Conservation (phyloP, 2,329 filamentous ascomycete species). For the Fusarium sp. region DNA sequence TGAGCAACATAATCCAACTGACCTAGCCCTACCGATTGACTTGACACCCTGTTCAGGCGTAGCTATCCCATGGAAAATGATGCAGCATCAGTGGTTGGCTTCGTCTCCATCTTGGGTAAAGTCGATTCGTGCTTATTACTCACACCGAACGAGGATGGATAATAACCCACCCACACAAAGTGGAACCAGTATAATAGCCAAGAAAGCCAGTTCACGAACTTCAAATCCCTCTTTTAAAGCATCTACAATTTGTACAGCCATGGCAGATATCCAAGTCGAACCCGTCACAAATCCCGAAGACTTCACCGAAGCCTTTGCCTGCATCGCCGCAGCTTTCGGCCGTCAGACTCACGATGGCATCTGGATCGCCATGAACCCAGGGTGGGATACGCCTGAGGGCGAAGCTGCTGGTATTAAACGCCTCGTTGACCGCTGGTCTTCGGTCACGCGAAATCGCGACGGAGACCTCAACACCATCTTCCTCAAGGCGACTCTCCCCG, state of each 20-base stretch:
- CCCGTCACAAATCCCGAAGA: constrained; percentile 45
- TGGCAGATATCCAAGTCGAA: constrained; percentile 40
- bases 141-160: not conserved
- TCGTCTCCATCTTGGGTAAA: not conserved
- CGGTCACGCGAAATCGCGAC: constrained; percentile 52
- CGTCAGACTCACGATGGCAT: constrained; percentile 62
- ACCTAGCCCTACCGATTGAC: not conserved
- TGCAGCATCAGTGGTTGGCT: not conserved
- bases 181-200: not conserved
- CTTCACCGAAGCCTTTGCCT: constrained; percentile 42
- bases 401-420: constrained; percentile 49
- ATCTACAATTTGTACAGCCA: not conserved
- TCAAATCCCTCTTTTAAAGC: not conserved
- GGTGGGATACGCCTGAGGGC: constrained; percentile 65
- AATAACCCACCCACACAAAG: not conserved
- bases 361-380: constrained; percentile 64
- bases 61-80: not conserved
- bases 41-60: not conserved
- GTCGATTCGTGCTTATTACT: not conserved
- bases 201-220: not conserved
- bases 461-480: constrained; percentile 64
- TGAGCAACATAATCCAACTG: not conserved
- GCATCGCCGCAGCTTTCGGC: constrained; percentile 57
- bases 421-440: constrained; percentile 56
- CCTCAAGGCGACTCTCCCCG: constrained; percentile 63